Conservation (phyloP, 1,284 basidiomycete genomes). For the Hymenochaete sp. region DNA sequence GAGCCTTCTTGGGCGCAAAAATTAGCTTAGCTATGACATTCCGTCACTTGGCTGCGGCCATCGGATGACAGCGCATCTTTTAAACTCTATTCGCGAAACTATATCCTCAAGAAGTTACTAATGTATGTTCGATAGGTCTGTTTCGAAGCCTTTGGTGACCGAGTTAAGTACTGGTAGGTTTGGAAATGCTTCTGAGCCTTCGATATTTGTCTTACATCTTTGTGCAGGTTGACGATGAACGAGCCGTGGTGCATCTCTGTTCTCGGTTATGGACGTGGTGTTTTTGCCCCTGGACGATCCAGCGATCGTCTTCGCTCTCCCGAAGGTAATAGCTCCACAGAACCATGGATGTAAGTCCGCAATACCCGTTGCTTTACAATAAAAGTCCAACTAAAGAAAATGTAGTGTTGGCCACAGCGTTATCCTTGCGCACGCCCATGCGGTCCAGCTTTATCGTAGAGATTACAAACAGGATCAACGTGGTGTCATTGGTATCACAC, state of each 20-base stretch:
- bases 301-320: constrained; percentile 46
- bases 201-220: background rate
- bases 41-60: no score
- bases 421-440: constrained; percentile 61
- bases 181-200: background rate
- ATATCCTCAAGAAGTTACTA: no score
- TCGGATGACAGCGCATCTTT: no score
- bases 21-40: no score
- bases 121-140: constrained; percentile 52
- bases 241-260: constrained; percentile 70
- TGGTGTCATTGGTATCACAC: constrained; percentile 64
- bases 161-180: constrained; percentile 63
- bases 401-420: constrained; percentile 57
- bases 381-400: background rate
- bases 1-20: no score
- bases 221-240: constrained; percentile 56
- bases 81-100: no score
- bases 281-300: constrained; percentile 61
- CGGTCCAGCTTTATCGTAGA: constrained; percentile 54
- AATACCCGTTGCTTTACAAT: background rate
- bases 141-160: constrained; percentile 65
- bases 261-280: constrained; percentile 57
- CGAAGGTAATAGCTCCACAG: constrained; percentile 53
- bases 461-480: constrained; percentile 47
- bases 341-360: constrained; percentile 63